Conservation (phyloP, 169 alveolate genomes). For the Eimeria praecox region DNA sequence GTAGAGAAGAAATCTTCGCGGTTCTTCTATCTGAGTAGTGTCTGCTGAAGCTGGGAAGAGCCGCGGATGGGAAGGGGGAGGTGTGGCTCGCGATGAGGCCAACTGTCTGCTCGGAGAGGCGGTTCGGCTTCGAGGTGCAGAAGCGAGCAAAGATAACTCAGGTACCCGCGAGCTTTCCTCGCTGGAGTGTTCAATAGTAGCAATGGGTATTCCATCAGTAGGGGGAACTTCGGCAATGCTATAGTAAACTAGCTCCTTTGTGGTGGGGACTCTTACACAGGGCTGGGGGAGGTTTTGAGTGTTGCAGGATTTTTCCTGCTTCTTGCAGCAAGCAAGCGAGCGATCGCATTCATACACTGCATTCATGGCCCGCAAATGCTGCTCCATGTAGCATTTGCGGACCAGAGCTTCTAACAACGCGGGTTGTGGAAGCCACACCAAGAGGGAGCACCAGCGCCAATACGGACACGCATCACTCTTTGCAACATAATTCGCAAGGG, state of each 20-base stretch:
- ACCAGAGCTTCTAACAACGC: conserved; percentile 14
- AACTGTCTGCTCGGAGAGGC: background rate
- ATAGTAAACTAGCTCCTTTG: conserved; percentile 40
- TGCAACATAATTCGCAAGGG: background rate
- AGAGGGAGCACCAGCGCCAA: conserved; percentile 71
- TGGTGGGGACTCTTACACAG: background rate
- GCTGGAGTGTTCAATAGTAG: conserved; percentile 17
- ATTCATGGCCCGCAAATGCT: background rate
- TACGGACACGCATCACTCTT: conserved; percentile 30
- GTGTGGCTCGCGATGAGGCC: background rate
- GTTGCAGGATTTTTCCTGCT: background rate
- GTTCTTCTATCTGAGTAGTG: background rate
- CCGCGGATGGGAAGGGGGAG: conserved; percentile 20
- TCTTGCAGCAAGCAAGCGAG: background rate
- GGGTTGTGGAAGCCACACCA: conserved; percentile 72
- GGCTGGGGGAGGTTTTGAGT: background rate
- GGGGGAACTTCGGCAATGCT: conserved; percentile 29
- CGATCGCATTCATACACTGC: background rate
- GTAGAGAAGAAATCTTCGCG: conserved; percentile 11
- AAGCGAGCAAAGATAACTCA: background rate
- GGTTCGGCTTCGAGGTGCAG: background rate
- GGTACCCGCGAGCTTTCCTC: conserved; percentile 11
- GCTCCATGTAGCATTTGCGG: conserved; percentile 46
- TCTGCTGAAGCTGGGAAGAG: conserved; percentile 22
- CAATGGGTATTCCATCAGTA: background rate